Percentiles rank a stretch among this genome's conserved stretches.
Conservation (phyloP, 495 filamentous ascomycete genomes). For the Niebla homalea region DNA sequence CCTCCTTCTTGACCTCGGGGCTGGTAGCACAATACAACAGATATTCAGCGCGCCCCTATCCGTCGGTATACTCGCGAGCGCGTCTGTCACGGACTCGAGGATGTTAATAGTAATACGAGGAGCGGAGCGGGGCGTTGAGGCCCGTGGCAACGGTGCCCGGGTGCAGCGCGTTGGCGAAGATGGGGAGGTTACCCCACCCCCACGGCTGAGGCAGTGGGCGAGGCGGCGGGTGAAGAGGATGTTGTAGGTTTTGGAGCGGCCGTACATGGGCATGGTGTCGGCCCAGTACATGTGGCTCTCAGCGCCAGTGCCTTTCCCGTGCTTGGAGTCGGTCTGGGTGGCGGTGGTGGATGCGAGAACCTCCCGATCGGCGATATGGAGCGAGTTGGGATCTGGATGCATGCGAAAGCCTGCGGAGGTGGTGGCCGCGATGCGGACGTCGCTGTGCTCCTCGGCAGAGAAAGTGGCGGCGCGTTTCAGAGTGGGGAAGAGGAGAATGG, state of each 20-base stretch:
- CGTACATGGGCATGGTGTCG: not conserved
- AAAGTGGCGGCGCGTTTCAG: not conserved
- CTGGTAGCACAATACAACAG: not conserved
- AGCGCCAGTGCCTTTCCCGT: no score
- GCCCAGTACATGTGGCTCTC: not conserved
- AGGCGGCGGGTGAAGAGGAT: not conserved
- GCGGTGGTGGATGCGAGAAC: no score
- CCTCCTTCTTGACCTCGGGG: not conserved
- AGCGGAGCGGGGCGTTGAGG: no score
- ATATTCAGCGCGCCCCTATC: not conserved
- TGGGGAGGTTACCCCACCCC: not conserved
- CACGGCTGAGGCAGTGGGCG: not conserved
- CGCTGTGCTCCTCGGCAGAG: not conserved
- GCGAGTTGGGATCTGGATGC: not conserved
- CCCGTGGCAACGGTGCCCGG: not conserved
- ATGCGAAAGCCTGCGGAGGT: slow-evolving; percentile 1
- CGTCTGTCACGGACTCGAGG: not conserved
- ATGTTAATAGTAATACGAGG: no score
- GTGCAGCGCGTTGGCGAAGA: not conserved
- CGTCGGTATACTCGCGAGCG: not conserved
- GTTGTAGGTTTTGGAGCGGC: not conserved
- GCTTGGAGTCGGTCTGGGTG: no score
- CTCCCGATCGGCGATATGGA: not conserved
- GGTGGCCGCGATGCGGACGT: not conserved
- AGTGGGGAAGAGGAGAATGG: not conserved